Conservation (phyloP, 2,329 filamentous ascomycete genomes). For the Fusarium heterosporum region DNA sequence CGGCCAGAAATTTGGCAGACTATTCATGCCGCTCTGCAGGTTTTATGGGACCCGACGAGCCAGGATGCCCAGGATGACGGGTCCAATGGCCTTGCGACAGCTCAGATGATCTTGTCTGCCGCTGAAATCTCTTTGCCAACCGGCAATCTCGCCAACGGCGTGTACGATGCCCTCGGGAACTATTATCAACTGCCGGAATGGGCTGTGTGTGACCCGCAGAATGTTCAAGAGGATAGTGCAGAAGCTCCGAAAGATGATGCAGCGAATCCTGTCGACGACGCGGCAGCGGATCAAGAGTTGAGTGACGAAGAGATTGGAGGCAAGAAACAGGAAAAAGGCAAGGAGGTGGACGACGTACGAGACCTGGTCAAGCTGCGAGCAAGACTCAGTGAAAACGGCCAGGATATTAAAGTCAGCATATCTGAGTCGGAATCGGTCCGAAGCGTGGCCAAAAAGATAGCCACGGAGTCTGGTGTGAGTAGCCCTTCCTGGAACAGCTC, state of each 20-base stretch:
- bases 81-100: slow-evolving; percentile 67
- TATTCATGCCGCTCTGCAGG: slow-evolving; percentile 73
- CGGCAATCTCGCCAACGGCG: slow-evolving; percentile 76
- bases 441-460: slow-evolving; percentile 70
- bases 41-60: slow-evolving; percentile 70
- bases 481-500: background rate
- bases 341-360: slow-evolving; percentile 63
- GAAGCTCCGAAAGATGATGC: slow-evolving; percentile 49
- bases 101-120: slow-evolving; percentile 84
- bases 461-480: slow-evolving; percentile 72
- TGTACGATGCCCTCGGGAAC: slow-evolving; percentile 77
- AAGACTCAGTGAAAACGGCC: slow-evolving; percentile 73
- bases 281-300: slow-evolving; percentile 54
- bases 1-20: slow-evolving; percentile 83
- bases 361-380: slow-evolving; percentile 70
- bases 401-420: slow-evolving; percentile 71
- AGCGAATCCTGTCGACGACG: slow-evolving; percentile 55
- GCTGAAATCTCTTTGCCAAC: slow-evolving; percentile 80
- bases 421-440: slow-evolving; percentile 72
- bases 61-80: slow-evolving; percentile 53
- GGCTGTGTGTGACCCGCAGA: slow-evolving; percentile 75
- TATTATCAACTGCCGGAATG: slow-evolving; percentile 76
- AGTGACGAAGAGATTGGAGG: slow-evolving; percentile 56
- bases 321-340: slow-evolving; percentile 69
- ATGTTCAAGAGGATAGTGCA: slow-evolving; percentile 56